A percentile compares a stretch with the other conserved stretches of the same genome.
phyloP scores from a whole-genome alignment of 1,284 basidiomycete species.

The Pisolithus thermaeus region DNA sequence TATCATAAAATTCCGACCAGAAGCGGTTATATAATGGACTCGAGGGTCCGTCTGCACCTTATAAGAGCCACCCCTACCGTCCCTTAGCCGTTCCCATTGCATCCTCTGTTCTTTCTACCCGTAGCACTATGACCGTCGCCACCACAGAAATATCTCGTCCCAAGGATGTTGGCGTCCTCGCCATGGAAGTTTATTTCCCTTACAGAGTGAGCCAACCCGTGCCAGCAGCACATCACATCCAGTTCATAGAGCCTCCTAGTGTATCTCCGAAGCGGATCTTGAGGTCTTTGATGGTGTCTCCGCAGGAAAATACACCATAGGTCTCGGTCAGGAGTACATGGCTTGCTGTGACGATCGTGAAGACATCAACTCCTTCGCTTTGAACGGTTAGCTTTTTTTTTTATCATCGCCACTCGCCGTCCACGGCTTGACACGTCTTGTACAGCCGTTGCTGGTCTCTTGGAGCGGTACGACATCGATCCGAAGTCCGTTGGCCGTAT shows the following conservation, averaged over 20 bases:
- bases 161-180: conserved; percentile 89
- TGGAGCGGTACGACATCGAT: conserved; percentile 95
- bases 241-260: conserved; percentile 40
- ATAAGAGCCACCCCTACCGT: conserved; percentile 15
- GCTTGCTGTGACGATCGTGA: conserved; percentile 96
- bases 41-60: background rate
- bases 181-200: conserved; percentile 92
- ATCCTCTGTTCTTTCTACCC: conserved; percentile 7
- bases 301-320: conserved; percentile 99
- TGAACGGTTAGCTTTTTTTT: conserved; percentile 67
- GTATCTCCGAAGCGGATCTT: conserved; percentile 91
- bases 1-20: background rate
- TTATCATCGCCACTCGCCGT: background rate
- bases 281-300: conserved; percentile 95
- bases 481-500: conserved; percentile 94
- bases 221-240: conserved; percentile 6
- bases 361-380: conserved; percentile 97
- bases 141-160: conserved; percentile 48
- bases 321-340: conserved; percentile 98
- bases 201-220: conserved; percentile 61
- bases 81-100: conserved; percentile 17
- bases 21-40: background rate
- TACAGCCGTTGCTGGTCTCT: conserved; percentile 76
- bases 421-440: background rate
- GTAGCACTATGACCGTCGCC: conserved; percentile 17